These are phyloP conservation scores for Luvunga scandens DNA, from an alignment of 345 rosid genomes.

Conservation along the genomic window DNA sequence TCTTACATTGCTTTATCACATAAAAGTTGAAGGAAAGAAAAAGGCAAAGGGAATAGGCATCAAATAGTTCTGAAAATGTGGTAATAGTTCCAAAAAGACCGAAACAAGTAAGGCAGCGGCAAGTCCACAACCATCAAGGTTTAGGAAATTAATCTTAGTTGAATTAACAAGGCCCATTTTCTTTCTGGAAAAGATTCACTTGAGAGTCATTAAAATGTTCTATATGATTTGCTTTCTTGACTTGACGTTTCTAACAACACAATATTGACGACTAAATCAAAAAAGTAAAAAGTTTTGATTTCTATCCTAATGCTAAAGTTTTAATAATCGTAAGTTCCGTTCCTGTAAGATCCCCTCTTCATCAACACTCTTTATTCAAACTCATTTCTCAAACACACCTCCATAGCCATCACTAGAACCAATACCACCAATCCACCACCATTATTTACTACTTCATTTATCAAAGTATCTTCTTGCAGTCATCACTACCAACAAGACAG, in stretches of 20 bases:
- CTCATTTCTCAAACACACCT: background rate
- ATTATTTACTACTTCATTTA: background rate
- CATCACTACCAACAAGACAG: background rate
- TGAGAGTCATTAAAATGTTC: background rate
- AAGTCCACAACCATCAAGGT: background rate
- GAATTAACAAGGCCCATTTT: background rate
- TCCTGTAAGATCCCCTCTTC: background rate
- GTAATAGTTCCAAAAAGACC: background rate
- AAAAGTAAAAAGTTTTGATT: background rate
- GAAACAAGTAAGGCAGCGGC: background rate
- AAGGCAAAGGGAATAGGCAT: background rate
- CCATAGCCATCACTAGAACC: background rate
- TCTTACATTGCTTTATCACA: background rate
- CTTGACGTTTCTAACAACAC: background rate
- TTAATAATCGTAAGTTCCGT: background rate
- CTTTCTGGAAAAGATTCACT: background rate
- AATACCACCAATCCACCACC: background rate
- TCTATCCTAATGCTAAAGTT: background rate
- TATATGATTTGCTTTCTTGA: background rate
- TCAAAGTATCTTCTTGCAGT: background rate
- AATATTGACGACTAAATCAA: too few species aligned
- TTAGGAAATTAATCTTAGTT: background rate
- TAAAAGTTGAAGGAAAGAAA: too few species aligned
- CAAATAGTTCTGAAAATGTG: background rate
- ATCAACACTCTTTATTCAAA: background rate